These are phyloP conservation scores for Chalciporus pseudorubinellus DNA, from an alignment of 768 basidiomycete genomes.

Conservation along the genomic window DNA sequence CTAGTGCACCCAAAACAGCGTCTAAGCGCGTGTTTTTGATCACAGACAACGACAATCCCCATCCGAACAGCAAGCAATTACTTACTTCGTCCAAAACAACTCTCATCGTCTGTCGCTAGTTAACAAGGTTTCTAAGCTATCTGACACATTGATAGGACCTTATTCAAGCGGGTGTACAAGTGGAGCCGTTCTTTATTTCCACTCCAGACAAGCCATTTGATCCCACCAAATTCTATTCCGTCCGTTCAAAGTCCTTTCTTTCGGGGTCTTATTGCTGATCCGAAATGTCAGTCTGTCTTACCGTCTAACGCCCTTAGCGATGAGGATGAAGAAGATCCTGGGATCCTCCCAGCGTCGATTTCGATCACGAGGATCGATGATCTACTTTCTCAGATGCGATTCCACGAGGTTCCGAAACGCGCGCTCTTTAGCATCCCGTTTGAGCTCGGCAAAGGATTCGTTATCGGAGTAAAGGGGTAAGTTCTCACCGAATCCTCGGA, in stretches of 20 bases:
- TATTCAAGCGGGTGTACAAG: constrained; percentile 68
- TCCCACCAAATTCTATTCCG: constrained; percentile 73
- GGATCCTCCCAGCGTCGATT: constrained; percentile 62
- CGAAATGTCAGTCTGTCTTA: constrained; percentile 52
- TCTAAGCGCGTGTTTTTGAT: constrained; percentile 93
- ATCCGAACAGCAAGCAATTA: constrained; percentile 54
- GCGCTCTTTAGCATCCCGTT: constrained; percentile 81
- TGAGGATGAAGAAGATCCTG: constrained; percentile 49
- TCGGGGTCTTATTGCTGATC: constrained; percentile 7
- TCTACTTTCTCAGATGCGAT: constrained; percentile 74
- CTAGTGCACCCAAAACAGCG: constrained; percentile 80
- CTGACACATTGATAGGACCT: constrained; percentile 58
- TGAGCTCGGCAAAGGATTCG: constrained; percentile 67
- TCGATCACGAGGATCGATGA: constrained; percentile 79
- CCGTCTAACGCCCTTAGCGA: constrained; percentile 46
- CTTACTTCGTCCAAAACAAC: constrained; percentile 71
- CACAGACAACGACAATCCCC: constrained; percentile 63
- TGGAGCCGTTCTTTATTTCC: constrained; percentile 90
- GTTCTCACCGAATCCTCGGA: constrained; percentile 19
- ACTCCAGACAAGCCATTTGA: constrained; percentile 67
- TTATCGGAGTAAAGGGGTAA: constrained; percentile 81
- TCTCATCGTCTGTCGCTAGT: constrained; percentile 47
- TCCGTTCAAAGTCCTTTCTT: constrained; percentile 33
- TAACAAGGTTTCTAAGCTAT: not conserved
- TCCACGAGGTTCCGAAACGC: constrained; percentile 81